Percentiles rank a stretch among this genome's conserved stretches.
These are phyloP conservation scores for Stylosanthes scabra DNA, from an alignment of 331 rosid species.

Conservation along the genomic window DNA sequence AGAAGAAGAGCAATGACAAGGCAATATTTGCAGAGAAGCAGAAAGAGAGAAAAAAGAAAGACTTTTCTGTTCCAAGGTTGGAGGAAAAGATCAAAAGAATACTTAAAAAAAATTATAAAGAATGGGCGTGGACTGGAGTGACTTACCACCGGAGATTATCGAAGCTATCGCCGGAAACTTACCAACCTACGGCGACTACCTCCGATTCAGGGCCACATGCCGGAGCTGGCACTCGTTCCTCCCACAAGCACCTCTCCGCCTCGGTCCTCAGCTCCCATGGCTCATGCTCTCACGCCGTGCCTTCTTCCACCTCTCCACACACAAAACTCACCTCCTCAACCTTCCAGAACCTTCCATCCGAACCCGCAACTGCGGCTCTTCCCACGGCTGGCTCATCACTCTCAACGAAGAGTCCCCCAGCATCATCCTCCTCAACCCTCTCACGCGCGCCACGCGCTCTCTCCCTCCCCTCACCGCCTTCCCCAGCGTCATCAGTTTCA, in stretches of 20 bases:
- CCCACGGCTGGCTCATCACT: conserved; percentile 69
- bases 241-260: conserved; percentile 56
- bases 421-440: conserved; percentile 60
- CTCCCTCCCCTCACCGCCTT: conserved; percentile 71
- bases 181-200: conserved; percentile 52
- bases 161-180: conserved; percentile 50
- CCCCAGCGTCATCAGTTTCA: conserved; percentile 63
- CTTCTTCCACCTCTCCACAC: conserved; percentile 56
- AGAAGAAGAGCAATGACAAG: too few species aligned
- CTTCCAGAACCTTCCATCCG: conserved; percentile 55
- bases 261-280: conserved; percentile 80
- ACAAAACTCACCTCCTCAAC: conserved; percentile 59
- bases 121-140: conserved; percentile 59
- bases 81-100: not conserved
- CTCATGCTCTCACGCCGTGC: conserved; percentile 62
- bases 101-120: conserved; percentile 1
- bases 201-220: conserved; percentile 62
- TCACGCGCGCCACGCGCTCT: conserved; percentile 49
- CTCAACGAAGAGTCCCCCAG: conserved; percentile 68
- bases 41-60: not conserved
- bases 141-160: conserved; percentile 65
- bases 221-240: conserved; percentile 54
- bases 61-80: not conserved
- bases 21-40: not conserved
- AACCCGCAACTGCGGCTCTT: conserved; percentile 71